Evolutionary conservation across 1,284 basidiomycete genomes (phyloP), one percentile per base, ranked within the genome.

Genomic region (Phaffia rhodozyma): DNA sequence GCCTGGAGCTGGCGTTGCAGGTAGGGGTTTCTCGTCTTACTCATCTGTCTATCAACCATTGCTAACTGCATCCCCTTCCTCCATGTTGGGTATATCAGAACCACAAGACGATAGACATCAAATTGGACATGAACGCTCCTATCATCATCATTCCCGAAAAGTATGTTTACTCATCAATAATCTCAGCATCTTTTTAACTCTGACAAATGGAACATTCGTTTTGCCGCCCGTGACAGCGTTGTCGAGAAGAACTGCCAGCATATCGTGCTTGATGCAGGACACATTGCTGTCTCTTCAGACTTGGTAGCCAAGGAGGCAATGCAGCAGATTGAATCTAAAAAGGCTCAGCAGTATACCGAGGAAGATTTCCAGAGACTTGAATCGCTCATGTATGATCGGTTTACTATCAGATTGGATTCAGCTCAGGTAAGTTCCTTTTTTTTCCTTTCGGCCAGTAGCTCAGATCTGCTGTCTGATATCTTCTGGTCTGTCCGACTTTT

Each of bases 71-170:
- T 58, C 34, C 3, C 25, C 1, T 32, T 20, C 7, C 20, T 25
- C 1, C 21, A 32, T 55, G 29, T 5, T 20, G 32, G 34, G 47
- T 38, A 21, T 25, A 25, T 53, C 85, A 91, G 75, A 85, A 83
- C 21, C 92, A 96, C 79, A 94, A 94, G 79, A 99, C 94, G 0
- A 81, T 99, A 56, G 94, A 99, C 73, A 80, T 99, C 38, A 88
- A 90, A 69, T 84, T 99, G 77, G 94, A 98, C 72, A 84, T 99
- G 80, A 91, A 97, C 72, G 92, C 96, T 2, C 96, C 96, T 4
- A 86, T 99, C 72, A 97, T 99, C 73, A 91, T 99, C 69, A 82
- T 98, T 53, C 96, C 96, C 2, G 94, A 98, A 78, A 84, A 90
- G 89, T 89, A 72, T 66, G 82, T 72, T 5, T n/a, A 38, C 38